Conservation (phyloP, 768 basidiomycete species). For the Boletus vinaceobasis region DNA sequence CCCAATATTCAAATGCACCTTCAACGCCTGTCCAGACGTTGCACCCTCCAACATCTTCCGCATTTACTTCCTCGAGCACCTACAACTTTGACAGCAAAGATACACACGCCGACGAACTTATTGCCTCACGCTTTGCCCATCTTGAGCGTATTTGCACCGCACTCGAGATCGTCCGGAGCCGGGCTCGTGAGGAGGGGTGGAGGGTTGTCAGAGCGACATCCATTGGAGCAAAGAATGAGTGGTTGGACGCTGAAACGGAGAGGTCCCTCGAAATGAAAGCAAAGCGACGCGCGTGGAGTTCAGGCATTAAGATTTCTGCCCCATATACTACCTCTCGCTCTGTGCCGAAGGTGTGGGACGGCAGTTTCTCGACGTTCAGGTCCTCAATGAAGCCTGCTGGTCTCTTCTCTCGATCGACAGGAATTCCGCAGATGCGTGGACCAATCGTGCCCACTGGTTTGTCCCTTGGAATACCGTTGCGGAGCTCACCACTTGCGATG, state of each 20-base stretch:
- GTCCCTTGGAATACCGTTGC: slow-evolving; percentile 49
- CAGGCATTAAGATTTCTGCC: slow-evolving; percentile 41
- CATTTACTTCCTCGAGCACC: slow-evolving; percentile 7
- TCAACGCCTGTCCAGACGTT: neutral
- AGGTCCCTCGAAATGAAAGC: slow-evolving; percentile 53
- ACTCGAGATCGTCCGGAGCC: slow-evolving; percentile 40
- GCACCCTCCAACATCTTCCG: neutral
- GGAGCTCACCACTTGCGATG: slow-evolving; percentile 48
- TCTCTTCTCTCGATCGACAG: slow-evolving; percentile 4
- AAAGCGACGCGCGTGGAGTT: slow-evolving; percentile 65
- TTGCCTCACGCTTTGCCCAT: slow-evolving; percentile 13
- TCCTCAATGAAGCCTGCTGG: slow-evolving; percentile 20
- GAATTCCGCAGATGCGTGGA: slow-evolving; percentile 3
- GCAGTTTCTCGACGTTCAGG: neutral
- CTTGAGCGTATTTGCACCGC: slow-evolving; percentile 42
- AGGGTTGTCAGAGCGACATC: slow-evolving; percentile 33
- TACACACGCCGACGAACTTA: slow-evolving; percentile 8
- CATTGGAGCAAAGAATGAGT: slow-evolving; percentile 22
- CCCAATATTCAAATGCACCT: neutral
- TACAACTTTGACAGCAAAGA: slow-evolving; percentile 1
- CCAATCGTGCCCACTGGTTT: slow-evolving; percentile 35
- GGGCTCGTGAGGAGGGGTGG: slow-evolving; percentile 40
- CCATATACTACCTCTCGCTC: slow-evolving; percentile 14
- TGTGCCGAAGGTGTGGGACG: slow-evolving; percentile 17
- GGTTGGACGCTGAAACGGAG: slow-evolving; percentile 28